Evolutionary conservation across 2,329 filamentous ascomycete species (phyloP), one percentile per base, ranked within the genome.

Genomic region (Blastomyces parvus): DNA sequence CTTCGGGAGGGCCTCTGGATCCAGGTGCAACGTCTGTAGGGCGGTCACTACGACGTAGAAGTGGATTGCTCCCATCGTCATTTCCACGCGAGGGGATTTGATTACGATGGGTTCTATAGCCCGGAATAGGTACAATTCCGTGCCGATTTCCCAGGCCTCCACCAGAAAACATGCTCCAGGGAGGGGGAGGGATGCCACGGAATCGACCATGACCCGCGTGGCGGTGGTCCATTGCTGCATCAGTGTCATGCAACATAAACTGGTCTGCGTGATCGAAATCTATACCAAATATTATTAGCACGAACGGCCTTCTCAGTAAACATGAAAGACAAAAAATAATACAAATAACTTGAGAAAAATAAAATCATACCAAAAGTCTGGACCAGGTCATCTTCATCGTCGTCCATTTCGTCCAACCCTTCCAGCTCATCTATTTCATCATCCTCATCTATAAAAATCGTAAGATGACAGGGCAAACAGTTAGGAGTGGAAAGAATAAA

Each of bases 61-160:
- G 81, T 53, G 93, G 93, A 71, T 97, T 97, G 27, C 86, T 82
- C 3, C 91, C 91, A 72, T 97, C 92, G 67, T 96, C 91, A 42
- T 83, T 82, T 36, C 81, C 81, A 63, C 83, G 81, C 61, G 83
- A 77, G 40, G 83, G 79, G 17, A 74, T 69, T 59, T 77, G 73
- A 44, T 70, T 74, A 56, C 79, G 74, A 64, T 80, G 78, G 42
- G 79, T 73, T 62, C 79, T 76, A 65, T 79, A 80, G 19, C 74
- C 73, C 48, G 76, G 76, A 27, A 77, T 76, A 14, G 74, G 72
- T 61, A 76, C 70, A 40, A 74, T 73, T 25, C 72, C 75, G 63
- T 73, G 70, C 64, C 83, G 80, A 68, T 85, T 83, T 50, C 83
- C 81, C 66, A 82, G 79, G 44, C 82, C 79, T 61, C 80, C 80